Conservation (phyloP, 805 yeast genomes). For the Yarrowia sp. region DNA sequence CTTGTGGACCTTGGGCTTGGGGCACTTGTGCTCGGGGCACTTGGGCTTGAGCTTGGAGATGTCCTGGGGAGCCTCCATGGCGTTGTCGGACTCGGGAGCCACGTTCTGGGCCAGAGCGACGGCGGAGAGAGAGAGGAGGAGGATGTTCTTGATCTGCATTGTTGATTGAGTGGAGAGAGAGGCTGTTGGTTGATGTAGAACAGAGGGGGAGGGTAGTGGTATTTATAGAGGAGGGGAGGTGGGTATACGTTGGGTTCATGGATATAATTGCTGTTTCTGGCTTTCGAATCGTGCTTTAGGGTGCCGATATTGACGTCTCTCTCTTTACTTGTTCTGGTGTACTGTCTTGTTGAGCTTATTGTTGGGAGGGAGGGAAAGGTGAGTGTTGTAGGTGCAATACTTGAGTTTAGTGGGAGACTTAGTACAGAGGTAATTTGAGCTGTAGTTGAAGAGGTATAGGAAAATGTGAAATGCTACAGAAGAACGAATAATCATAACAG, state of each 20-base stretch:
- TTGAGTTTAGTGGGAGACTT: no score
- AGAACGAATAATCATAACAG: no score
- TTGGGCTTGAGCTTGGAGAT: conserved; percentile 22
- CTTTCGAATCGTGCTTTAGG: no score
- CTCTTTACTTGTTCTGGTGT: background rate
- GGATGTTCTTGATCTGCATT: conserved; percentile 37
- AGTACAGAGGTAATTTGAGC: background rate
- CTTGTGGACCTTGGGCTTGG: conserved; percentile 31
- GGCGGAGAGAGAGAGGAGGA: conserved; percentile 37
- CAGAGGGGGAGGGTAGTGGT: background rate
- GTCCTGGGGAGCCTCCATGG: conserved; percentile 34
- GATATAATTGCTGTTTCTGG: background rate
- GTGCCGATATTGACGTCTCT: background rate
- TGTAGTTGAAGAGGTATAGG: background rate
- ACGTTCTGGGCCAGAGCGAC: conserved; percentile 32
- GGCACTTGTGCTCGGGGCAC: conserved; percentile 36
- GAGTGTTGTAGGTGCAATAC: no score
- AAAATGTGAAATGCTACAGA: no score
- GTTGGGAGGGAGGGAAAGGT: background rate
- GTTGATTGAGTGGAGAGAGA: conserved; percentile 9
- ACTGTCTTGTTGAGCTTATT: conserved; percentile 1
- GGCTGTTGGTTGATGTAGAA: conserved; percentile 31
- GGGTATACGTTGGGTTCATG: background rate
- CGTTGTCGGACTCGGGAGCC: conserved; percentile 14
- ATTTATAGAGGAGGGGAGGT: background rate